Conservation (phyloP, 192 early-diverging fungal genomes). For the Linnemannia hyalina region DNA sequence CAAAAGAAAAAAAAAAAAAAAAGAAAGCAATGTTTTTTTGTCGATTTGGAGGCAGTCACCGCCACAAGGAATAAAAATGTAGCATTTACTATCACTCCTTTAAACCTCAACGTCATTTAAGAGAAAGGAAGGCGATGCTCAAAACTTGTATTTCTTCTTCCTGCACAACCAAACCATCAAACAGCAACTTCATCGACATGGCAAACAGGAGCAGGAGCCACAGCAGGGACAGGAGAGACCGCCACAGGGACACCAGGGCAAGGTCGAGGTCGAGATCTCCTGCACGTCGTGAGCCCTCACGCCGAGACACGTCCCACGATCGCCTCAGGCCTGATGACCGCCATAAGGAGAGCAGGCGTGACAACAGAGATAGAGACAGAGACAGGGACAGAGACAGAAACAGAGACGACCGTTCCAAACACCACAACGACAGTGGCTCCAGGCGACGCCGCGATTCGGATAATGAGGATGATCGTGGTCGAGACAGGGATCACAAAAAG, state of each 20-base stretch:
- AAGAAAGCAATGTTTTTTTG: slow-evolving; percentile 15
- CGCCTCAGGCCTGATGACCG: slow-evolving; percentile 21
- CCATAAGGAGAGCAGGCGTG: background rate
- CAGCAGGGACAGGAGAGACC: slow-evolving; percentile 30
- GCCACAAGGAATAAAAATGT: background rate
- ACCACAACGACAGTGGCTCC: slow-evolving; percentile 18
- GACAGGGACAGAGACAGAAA: slow-evolving; percentile 22
- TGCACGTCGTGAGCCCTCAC: background rate
- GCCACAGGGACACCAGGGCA: slow-evolving; percentile 10
- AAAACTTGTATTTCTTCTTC: background rate
- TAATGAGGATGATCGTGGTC: slow-evolving; percentile 24
- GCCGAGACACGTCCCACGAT: slow-evolving; percentile 21
- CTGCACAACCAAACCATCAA: background rate
- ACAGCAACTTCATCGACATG: slow-evolving; percentile 10
- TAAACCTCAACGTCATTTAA: background rate
- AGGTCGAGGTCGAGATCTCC: slow-evolving; percentile 24
- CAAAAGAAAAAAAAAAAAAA: slow-evolving; percentile 37
- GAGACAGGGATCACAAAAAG: slow-evolving; percentile 26
- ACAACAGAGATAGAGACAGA: slow-evolving; percentile 6
- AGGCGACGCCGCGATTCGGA: slow-evolving; percentile 24
- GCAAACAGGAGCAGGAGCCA: slow-evolving; percentile 37
- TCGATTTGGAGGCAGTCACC: slow-evolving; percentile 5
- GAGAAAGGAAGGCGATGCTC: background rate
- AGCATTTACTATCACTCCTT: background rate
- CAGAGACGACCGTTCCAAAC: background rate